Evolutionary conservation across 305 asterid genomes (phyloP).

Genomic region (Fraxinus dipetala): DNA sequence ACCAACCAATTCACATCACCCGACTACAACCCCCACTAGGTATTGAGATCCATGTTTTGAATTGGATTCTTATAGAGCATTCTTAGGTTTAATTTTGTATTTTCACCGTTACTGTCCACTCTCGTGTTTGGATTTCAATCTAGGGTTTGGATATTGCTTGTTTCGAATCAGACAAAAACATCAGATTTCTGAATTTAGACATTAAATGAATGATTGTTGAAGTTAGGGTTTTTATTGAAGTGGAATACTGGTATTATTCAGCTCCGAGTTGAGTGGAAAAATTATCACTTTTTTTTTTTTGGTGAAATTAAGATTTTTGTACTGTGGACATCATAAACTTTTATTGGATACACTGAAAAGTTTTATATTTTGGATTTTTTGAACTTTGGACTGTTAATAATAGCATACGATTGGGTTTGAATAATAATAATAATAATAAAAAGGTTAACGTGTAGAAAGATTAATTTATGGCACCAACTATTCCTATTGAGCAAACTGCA

Average conservation of each 20-base stretch:
- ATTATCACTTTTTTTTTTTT: constrained; percentile 7
- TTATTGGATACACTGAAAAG: not conserved
- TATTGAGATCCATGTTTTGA: constrained; percentile 7
- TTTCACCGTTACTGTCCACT: not conserved
- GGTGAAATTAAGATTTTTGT: constrained; percentile 11
- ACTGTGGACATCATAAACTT: not conserved
- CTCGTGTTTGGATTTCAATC: constrained; percentile 20
- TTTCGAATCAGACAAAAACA: not conserved
- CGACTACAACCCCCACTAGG: not conserved
- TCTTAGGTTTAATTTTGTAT: not conserved
- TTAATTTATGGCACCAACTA: constrained; percentile 52
- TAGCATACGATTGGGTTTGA: constrained; percentile 23
- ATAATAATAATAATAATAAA: constrained; percentile 14
- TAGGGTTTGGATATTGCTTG: constrained; percentile 21
- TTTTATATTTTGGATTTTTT: not conserved
- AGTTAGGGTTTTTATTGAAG: constrained; percentile 20
- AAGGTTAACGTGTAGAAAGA: constrained; percentile 33
- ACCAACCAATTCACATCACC: not conserved
- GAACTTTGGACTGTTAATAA: not conserved
- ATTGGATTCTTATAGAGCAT: not conserved
- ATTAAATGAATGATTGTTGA: constrained; percentile 1
- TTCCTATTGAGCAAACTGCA: constrained; percentile 46
- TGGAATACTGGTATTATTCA: constrained; percentile 17
- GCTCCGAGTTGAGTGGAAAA: constrained; percentile 17
- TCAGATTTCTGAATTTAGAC: not conserved